These are phyloP conservation scores for Rhizoclosmatium globosum DNA, from an alignment of 192 early-diverging fungal species.

Conservation along the genomic window DNA sequence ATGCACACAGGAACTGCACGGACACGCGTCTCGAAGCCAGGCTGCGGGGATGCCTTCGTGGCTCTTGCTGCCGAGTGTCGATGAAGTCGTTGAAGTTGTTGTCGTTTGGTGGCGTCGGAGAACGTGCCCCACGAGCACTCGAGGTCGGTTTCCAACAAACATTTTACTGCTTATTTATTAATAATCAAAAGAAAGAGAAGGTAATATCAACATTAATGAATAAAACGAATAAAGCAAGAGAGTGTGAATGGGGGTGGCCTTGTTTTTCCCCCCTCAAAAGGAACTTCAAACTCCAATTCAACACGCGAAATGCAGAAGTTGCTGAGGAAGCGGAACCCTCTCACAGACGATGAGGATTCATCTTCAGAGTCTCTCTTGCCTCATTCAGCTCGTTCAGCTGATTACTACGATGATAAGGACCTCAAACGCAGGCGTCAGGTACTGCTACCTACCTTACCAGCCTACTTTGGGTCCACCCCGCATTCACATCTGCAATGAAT, in stretches of 20 bases:
- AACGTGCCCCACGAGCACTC: neutral
- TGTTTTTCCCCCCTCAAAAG: too few species aligned
- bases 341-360: slow-evolving; percentile 6
- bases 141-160: neutral
- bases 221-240: too few species aligned
- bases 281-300: neutral
- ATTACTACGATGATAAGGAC: slow-evolving; percentile 25
- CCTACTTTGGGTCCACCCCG: neutral
- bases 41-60: slow-evolving; percentile 4
- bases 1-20: slow-evolving; percentile 56
- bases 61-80: neutral
- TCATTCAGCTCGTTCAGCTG: neutral
- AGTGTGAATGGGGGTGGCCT: too few species aligned
- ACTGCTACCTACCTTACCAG: neutral
- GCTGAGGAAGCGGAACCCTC: slow-evolving; percentile 11
- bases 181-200: too few species aligned
- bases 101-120: too few species aligned
- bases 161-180: neutral
- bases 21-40: slow-evolving; percentile 68
- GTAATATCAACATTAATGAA: too few species aligned
- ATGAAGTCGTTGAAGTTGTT: too few species aligned
- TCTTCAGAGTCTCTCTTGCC: neutral
- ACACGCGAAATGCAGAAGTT: slow-evolving; percentile 16
- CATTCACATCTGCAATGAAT: neutral
- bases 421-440: slow-evolving; percentile 27